A percentile compares a stretch with the other conserved stretches of the same genome.
These are phyloP conservation scores for Pleurotus tuber-regium DNA, from an alignment of 768 basidiomycete genomes.

Conservation along the genomic window DNA sequence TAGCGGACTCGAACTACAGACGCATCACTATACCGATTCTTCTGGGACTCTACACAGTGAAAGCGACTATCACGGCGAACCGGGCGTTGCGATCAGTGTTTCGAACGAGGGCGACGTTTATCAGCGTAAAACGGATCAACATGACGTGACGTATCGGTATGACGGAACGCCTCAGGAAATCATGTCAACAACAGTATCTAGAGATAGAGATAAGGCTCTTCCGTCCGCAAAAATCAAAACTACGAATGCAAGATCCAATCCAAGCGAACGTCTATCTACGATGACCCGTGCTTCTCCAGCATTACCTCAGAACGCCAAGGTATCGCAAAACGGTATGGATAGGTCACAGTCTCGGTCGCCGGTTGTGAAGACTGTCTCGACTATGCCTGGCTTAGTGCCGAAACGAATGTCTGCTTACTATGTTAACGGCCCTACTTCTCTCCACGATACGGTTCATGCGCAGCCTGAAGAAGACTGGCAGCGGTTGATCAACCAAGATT, in stretches of 20 bases:
- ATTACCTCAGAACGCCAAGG: not conserved
- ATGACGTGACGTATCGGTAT: not conserved
- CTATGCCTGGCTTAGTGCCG: not conserved
- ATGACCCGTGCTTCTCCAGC: not conserved
- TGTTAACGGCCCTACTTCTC: not conserved
- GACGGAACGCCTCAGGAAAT: not conserved
- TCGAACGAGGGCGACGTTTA: slow-evolving; percentile 22
- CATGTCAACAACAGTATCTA: too few species aligned
- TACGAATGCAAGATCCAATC: not conserved
- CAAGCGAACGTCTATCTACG: not conserved
- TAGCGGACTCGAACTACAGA: slow-evolving; percentile 17
- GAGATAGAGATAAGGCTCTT: not conserved
- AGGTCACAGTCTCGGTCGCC: too few species aligned
- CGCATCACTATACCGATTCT: slow-evolving; percentile 2
- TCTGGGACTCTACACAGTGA: not conserved
- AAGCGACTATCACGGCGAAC: slow-evolving; percentile 3
- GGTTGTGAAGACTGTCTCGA: not conserved
- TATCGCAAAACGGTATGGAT: not conserved
- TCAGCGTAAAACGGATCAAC: not conserved
- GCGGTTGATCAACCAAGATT: not conserved
- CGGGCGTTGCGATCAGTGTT: slow-evolving; percentile 35
- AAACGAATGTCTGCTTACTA: slow-evolving; percentile 7
- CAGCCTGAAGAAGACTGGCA: not conserved
- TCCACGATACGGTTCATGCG: not conserved
- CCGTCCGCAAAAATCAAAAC: not conserved